Base-by-base conservation (phyloP, 768 basidiomycete species). In the Amanita inopinata region DNA sequence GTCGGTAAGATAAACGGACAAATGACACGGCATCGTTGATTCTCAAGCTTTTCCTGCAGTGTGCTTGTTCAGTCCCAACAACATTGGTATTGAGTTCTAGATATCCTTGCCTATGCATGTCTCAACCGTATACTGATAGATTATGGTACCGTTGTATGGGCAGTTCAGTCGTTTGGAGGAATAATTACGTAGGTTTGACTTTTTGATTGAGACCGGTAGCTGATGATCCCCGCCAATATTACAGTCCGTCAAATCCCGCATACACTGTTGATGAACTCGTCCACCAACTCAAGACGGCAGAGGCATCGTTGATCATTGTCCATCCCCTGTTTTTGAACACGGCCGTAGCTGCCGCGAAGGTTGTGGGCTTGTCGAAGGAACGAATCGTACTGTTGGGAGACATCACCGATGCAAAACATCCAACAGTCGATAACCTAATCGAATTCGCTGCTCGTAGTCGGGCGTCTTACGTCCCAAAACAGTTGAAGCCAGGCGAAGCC, bases 61-160 rank as follows among this genome's bases (percentile, higher is more conserved):
- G 32, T 76, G 78, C 51, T 51, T 83, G 27, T 75, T 75, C 56
- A 75, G 78, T 49, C 74, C 77, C 9, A 83, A 83, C 49, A 67
- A 79, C 53, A 61, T 75, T 19, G 78, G 80, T 80, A 40, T 49
- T 39, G 33, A 18, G 38, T 20, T 14, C 15, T n/a, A 27, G 15
- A 14, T 20, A 27, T n/a, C 20, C 10, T 35, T 32, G 33, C 25
- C 9, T 38, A 24, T 9, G 32, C 31, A 46, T 19, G 23, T 14
- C 46, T 46, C 31, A 23, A 32, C 23, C 39, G 23, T 4, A 34
- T n/a, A 3, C 33, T 32, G 17, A 37, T 40, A 80, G 79, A 76
- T 47, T 82, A 80, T 47, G 64, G 70, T 5, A 56, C 65, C 23
- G 66, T 60, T 28, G 62, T 80, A 4, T 81, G 79, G 80, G 80